phyloP scores from a whole-genome alignment of 805 yeast genomes.

The Starmera amethionina region DNA sequence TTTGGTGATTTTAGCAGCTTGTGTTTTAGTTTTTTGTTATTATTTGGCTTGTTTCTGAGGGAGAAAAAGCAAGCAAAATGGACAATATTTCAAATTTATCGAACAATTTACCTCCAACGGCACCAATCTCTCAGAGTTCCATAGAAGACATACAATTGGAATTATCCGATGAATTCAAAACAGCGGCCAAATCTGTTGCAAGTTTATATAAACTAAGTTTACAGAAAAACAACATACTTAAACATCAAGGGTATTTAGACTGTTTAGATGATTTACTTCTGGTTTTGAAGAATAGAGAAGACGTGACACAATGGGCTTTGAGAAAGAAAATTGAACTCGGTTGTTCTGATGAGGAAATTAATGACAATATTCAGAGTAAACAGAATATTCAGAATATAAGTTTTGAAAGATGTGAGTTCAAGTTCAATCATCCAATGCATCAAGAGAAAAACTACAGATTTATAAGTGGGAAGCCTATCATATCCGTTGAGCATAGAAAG shows the following conservation, averaged over 20 bases:
- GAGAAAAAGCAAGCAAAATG: too few species aligned
- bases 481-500: too few species aligned
- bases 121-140: constrained; percentile 32
- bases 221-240: constrained; percentile 33
- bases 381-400: background rate
- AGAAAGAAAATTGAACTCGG: constrained; percentile 35
- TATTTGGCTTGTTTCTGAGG: too few species aligned
- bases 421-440: background rate
- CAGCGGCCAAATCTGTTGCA: constrained; percentile 65
- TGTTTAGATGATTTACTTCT: constrained; percentile 48
- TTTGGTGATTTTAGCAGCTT: background rate
- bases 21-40: background rate
- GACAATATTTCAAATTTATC: constrained; percentile 48
- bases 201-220: constrained; percentile 51
- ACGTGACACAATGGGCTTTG: constrained; percentile 44
- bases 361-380: constrained; percentile 1
- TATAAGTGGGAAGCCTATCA: too few species aligned
- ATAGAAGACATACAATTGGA: constrained; percentile 38
- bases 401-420: background rate
- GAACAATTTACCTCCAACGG: constrained; percentile 41
- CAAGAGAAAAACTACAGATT: background rate
- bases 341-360: constrained; percentile 3
- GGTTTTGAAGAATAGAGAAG: constrained; percentile 27
- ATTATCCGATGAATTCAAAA: constrained; percentile 53
- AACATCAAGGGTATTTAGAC: constrained; percentile 49